phyloP scores from a whole-genome alignment of 805 yeast genomes.

The Clavispora phyllophila region DNA sequence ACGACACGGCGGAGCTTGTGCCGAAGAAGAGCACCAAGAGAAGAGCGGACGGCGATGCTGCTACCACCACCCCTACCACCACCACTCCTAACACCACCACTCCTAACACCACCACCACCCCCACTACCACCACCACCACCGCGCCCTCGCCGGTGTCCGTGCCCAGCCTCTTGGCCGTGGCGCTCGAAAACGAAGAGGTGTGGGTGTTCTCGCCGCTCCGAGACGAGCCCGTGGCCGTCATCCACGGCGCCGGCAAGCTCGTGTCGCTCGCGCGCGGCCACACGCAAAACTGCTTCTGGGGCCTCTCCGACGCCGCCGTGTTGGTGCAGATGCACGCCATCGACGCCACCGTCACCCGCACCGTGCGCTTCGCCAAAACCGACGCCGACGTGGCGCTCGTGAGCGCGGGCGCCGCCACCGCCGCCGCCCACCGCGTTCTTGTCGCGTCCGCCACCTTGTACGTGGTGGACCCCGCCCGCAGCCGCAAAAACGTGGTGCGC shows the following conservation, averaged over 20 bases:
- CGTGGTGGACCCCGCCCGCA: slow-evolving; percentile 22
- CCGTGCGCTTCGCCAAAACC: slow-evolving; percentile 14
- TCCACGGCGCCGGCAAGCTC: slow-evolving; percentile 19
- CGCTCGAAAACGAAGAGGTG: slow-evolving; percentile 33
- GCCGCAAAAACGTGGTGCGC: slow-evolving; percentile 22
- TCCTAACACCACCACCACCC: not conserved
- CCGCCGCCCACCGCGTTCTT: slow-evolving; percentile 12
- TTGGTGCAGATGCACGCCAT: slow-evolving; percentile 22
- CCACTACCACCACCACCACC: not conserved
- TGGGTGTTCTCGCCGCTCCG: slow-evolving; percentile 40
- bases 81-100: not conserved
- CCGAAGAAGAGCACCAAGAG: slow-evolving; percentile 18
- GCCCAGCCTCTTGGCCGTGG: slow-evolving; percentile 24
- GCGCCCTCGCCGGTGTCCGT: not conserved
- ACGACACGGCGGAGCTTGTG: slow-evolving; percentile 8
- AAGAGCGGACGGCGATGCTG: slow-evolving; percentile 3
- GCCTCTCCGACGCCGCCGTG: slow-evolving; percentile 11
- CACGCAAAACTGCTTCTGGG: slow-evolving; percentile 20
- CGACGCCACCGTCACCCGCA: slow-evolving; percentile 20
- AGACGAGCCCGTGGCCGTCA: slow-evolving; percentile 31
- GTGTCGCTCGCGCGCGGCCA: slow-evolving; percentile 14
- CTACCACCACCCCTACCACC: not conserved
- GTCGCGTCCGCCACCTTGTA: slow-evolving; percentile 26
- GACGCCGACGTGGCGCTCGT: slow-evolving; percentile 19
- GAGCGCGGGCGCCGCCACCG: slow-evolving; percentile 15